These are phyloP conservation scores for Penicillium dipodomyicola DNA, from an alignment of 495 filamentous ascomycete genomes.

Conservation along the genomic window DNA sequence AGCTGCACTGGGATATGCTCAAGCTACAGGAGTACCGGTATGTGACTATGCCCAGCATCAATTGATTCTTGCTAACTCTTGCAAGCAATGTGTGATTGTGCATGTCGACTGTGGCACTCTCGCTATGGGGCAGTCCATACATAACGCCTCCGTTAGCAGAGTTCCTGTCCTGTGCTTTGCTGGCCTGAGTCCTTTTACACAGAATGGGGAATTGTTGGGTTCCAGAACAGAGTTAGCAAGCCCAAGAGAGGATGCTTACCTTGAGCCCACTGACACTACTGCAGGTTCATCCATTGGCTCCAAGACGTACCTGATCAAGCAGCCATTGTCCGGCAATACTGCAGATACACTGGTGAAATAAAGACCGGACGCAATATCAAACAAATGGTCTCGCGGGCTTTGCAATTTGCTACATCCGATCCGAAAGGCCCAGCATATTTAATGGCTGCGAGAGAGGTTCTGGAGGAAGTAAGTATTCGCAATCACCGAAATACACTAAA, in stretches of 20 bases:
- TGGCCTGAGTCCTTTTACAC: conserved; percentile 78
- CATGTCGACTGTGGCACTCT: conserved; percentile 93
- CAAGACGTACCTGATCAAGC: conserved; percentile 92
- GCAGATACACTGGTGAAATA: conserved; percentile 79
- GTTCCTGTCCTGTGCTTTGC: conserved; percentile 86
- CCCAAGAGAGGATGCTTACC: not conserved
- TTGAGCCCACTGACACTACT: not conserved
- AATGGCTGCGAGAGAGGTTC: conserved; percentile 74
- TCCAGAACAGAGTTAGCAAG: conserved; percentile 71
- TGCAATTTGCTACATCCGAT: conserved; percentile 75
- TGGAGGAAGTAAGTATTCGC: conserved; percentile 72
- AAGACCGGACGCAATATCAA: conserved; percentile 88
- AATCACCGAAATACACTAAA: conserved; percentile 30
- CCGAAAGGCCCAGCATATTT: conserved; percentile 84
- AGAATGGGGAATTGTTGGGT: conserved; percentile 81
- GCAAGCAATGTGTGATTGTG: conserved; percentile 74
- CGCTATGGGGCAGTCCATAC: conserved; percentile 81
- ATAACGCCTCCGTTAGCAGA: conserved; percentile 78
- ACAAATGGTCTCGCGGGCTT: conserved; percentile 82
- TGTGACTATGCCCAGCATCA: not conserved
- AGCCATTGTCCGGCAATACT: conserved; percentile 83
- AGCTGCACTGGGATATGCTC: conserved; percentile 88
- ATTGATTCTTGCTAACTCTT: not conserved
- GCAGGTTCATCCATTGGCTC: conserved; percentile 74
- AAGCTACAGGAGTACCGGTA: conserved; percentile 66